Conservation (phyloP, 1,139 yeast species). For the Debaryomyces fabryi region DNA sequence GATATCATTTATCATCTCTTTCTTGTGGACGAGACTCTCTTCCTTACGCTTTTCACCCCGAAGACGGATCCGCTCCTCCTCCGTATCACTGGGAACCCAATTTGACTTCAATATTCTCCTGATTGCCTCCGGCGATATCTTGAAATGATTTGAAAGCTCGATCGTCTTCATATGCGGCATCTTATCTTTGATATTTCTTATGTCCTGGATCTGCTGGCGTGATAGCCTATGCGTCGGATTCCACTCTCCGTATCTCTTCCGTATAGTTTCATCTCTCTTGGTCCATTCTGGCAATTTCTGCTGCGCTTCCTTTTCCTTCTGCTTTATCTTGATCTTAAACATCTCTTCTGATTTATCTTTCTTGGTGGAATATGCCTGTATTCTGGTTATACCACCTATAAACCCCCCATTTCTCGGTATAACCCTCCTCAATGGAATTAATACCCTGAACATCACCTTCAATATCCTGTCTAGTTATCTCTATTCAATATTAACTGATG, state of each 20-base stretch:
- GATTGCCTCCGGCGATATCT: slow-evolving; percentile 80
- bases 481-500: neutral
- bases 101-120: slow-evolving; percentile 75
- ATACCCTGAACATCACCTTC: neutral
- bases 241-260: slow-evolving; percentile 68
- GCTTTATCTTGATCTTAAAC: slow-evolving; percentile 20
- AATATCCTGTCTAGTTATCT: neutral
- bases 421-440: neutral
- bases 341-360: slow-evolving; percentile 13
- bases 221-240: slow-evolving; percentile 69
- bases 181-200: slow-evolving; percentile 56
- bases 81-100: slow-evolving; percentile 68
- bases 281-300: slow-evolving; percentile 53
- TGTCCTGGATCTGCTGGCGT: slow-evolving; percentile 68
- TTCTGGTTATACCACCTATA: neutral
- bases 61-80: slow-evolving; percentile 45
- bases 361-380: slow-evolving; percentile 5
- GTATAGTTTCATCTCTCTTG: slow-evolving; percentile 62
- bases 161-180: slow-evolving; percentile 63
- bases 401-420: neutral
- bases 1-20: slow-evolving; percentile 10
- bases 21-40: slow-evolving; percentile 14
- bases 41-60: slow-evolving; percentile 48
- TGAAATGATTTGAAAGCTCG: slow-evolving; percentile 65
- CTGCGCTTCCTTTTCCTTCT: slow-evolving; percentile 13